phyloP scores from a whole-genome alignment of 495 filamentous ascomycete species.

The Podospora pseudoanserina region DNA sequence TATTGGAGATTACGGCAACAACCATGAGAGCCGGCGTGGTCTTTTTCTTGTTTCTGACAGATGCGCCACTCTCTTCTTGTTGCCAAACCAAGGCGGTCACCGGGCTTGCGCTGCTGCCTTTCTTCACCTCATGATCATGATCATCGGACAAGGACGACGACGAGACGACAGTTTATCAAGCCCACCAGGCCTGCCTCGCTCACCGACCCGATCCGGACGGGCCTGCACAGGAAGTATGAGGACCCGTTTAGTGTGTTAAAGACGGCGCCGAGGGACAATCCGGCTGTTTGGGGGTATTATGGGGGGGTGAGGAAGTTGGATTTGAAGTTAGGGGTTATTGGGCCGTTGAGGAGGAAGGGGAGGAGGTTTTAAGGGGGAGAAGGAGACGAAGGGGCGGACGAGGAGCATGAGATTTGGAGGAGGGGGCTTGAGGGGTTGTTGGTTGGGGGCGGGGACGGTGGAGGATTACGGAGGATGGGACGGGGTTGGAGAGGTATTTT shows the following conservation, averaged over 20 bases:
- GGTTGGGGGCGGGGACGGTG: not conserved
- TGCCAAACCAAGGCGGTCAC: not conserved
- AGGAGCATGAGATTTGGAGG: not conserved
- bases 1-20: not conserved
- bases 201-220: not conserved
- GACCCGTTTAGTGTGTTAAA: not conserved
- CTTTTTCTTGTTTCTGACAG: not conserved
- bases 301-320: not conserved
- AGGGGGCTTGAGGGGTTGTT: not conserved
- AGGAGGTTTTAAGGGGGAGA: not conserved
- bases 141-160: not conserved
- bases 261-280: not conserved
- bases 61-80: not conserved
- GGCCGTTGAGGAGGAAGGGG: not conserved
- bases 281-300: not conserved
- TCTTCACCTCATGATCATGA: not conserved
- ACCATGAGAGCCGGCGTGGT: not conserved
- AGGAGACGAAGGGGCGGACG: not conserved
- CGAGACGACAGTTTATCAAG: not conserved
- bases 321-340: not conserved
- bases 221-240: not conserved
- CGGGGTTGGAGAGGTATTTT: not conserved
- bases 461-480: not conserved
- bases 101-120: not conserved
- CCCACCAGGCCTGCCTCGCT: not conserved